Conservation (phyloP, 257 asterid genomes). For the Knoxia roxburghii region DNA sequence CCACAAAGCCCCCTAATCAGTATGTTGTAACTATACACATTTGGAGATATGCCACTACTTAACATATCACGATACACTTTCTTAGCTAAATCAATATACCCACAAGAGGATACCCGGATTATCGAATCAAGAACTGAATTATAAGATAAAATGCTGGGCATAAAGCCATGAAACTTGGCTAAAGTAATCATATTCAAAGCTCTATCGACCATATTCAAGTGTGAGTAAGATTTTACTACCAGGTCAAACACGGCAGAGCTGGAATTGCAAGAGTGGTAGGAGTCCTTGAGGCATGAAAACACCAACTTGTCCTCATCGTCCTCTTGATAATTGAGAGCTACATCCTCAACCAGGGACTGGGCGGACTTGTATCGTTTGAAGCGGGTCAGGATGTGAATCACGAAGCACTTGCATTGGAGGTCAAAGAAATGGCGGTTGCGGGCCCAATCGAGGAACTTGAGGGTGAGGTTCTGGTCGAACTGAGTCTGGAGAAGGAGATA, state of each 20-base stretch:
- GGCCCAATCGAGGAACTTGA: slow-evolving; percentile 67
- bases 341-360: slow-evolving; percentile 54
- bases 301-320: slow-evolving; percentile 37
- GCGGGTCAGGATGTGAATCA: slow-evolving; percentile 77
- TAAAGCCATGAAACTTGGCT: slow-evolving; percentile 64
- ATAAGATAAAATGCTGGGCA: slow-evolving; percentile 69
- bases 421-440: slow-evolving; percentile 55
- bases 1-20: slow-evolving; percentile 70
- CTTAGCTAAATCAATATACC: slow-evolving; percentile 37
- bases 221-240: slow-evolving; percentile 59
- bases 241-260: slow-evolving; percentile 81
- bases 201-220: slow-evolving; percentile 56
- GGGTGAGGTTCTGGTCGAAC: slow-evolving; percentile 31
- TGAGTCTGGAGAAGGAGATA: slow-evolving; percentile 59
- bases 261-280: slow-evolving; percentile 61
- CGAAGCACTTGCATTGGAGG: slow-evolving; percentile 51
- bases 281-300: slow-evolving; percentile 47
- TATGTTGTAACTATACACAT: slow-evolving; percentile 72
- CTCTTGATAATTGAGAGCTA: slow-evolving; percentile 23
- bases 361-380: slow-evolving; percentile 69
- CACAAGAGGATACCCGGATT: slow-evolving; percentile 32
- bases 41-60: slow-evolving; percentile 49
- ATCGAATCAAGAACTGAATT: slow-evolving; percentile 69
- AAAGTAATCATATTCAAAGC: slow-evolving; percentile 43
- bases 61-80: slow-evolving; percentile 49